Evolutionary conservation across 768 basidiomycete species (phyloP), one percentile per base, ranked within the genome.

Genomic region (Serendipita sp.): DNA sequence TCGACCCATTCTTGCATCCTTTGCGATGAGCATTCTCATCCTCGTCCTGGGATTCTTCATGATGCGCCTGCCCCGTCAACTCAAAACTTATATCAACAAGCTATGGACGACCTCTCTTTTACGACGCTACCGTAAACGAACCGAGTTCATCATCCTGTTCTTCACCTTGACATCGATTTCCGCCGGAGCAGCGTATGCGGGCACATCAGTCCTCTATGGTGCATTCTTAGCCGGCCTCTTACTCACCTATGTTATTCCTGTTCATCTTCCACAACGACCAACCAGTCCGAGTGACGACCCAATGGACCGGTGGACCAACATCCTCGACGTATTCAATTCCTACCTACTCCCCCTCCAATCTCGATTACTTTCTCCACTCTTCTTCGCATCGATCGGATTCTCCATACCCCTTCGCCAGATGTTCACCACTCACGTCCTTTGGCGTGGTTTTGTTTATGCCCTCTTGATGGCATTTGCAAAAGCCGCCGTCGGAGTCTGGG

Each of bases 361-460:
- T 72, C 68, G 75, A 7, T 68, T 86, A 41, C 74, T 86, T 30
- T 76, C 78, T 0, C 85, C 86, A 1, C 70, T 86, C 2, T 87
- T 87, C 76, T 87, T 87, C 67, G 82, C 72, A 3, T 83, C 82
- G 44, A 83, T 87, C 51, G 85, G 85, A 1, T 76, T 74, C 56
- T 76, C 81, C 0, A 78, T 85, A 56, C 84, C 83, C 1, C 79
- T 82, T 44, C 70, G 79, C 7, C 71, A 75, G 35, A 70, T 78
- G 44, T 76, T 74, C 72, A 66, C 72, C 72, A 71, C 75, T 70
- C 16, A 16, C 3, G 69, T 76, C 68, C 68, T 81, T 63, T 85
- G 84, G 83, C 73, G 78, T 52, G 83, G 84, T 1, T 67, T 85
- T 38, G 70, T 84, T 35, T 85, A 83, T 71, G 74, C 82, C 0